These are phyloP conservation scores for Noccaea caerulescens DNA, from an alignment of 345 rosid species.

Conservation along the genomic window DNA sequence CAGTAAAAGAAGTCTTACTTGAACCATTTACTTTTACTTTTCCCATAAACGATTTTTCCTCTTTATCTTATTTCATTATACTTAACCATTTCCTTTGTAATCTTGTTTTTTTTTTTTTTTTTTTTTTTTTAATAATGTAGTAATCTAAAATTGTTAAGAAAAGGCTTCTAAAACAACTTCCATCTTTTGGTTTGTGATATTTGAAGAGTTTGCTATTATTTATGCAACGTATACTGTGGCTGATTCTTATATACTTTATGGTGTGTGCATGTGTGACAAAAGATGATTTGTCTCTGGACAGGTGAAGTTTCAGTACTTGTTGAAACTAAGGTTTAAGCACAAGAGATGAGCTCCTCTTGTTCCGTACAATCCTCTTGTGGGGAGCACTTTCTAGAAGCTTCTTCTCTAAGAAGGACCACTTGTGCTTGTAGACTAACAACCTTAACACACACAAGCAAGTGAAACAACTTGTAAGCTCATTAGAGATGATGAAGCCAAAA, in stretches of 20 bases:
- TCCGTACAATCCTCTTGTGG: constrained; percentile 50
- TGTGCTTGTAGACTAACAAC: constrained; percentile 87
- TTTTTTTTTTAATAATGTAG: too few relatives aligned
- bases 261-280: constrained; percentile 29
- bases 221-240: background rate
- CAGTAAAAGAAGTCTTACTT: too few relatives aligned
- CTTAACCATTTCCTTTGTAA: too few relatives aligned
- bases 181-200: background rate
- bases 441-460: constrained; percentile 47
- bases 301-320: constrained; percentile 82
- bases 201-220: background rate
- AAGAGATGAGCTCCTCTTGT: constrained; percentile 59
- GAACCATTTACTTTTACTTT: too few relatives aligned
- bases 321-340: constrained; percentile 63
- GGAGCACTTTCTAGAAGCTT: constrained; percentile 55
- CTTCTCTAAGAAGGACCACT: constrained; percentile 74
- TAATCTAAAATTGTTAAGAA: too few relatives aligned
- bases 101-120: too few relatives aligned
- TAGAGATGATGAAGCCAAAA: constrained; percentile 35
- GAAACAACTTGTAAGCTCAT: constrained; percentile 14
- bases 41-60: too few relatives aligned
- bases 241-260: constrained; percentile 8
- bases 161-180: constrained; percentile 54
- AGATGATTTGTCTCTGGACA: constrained; percentile 37
- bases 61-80: too few relatives aligned